Percentiles rank a stretch among this genome's conserved stretches.
Evolutionary conservation across 2,329 filamentous ascomycete genomes (phyloP).

Genomic region (Byssochlamys sp.): DNA sequence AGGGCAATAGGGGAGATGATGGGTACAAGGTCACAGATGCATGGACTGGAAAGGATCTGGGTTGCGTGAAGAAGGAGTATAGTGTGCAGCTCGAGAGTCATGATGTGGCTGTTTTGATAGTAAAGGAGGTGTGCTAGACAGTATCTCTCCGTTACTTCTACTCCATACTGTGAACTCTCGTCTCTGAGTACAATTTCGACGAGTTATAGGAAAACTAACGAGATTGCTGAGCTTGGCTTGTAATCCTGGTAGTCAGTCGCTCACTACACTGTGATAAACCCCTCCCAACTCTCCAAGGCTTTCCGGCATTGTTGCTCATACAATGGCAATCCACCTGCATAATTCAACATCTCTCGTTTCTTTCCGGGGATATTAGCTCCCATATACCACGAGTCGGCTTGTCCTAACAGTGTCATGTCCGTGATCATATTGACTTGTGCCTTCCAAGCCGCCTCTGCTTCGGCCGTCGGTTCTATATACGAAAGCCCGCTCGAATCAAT

Average conservation of each 20-base stretch:
- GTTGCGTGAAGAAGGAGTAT: constrained; percentile 19
- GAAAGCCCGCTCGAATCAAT: constrained; percentile 39
- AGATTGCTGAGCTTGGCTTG: too few relatives aligned
- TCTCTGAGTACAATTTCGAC: too few relatives aligned
- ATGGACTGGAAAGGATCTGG: constrained; percentile 21
- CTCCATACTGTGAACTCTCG: too few relatives aligned
- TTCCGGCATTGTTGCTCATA: background rate
- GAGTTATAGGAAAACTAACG: too few relatives aligned
- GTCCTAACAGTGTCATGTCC: constrained; percentile 41
- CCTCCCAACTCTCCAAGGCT: background rate
- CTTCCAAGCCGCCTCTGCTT: constrained; percentile 43
- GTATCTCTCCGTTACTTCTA: too few relatives aligned
- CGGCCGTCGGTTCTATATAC: constrained; percentile 42
- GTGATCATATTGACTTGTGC: constrained; percentile 18
- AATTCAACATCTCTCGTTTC: constrained; percentile 44
- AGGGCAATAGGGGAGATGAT: background rate
- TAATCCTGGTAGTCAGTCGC: too few relatives aligned
- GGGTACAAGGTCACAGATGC: constrained; percentile 18
- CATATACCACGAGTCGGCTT: constrained; percentile 46
- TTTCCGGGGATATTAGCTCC: constrained; percentile 49
- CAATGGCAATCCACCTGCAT: background rate
- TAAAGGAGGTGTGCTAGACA: constrained; percentile 10
- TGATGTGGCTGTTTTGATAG: constrained; percentile 22
- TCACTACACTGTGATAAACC: background rate
- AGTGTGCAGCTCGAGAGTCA: constrained; percentile 16